Evolutionary conservation across 1,284 basidiomycete genomes (phyloP).

Genomic region (Cystobasidiaceae sp.): DNA sequence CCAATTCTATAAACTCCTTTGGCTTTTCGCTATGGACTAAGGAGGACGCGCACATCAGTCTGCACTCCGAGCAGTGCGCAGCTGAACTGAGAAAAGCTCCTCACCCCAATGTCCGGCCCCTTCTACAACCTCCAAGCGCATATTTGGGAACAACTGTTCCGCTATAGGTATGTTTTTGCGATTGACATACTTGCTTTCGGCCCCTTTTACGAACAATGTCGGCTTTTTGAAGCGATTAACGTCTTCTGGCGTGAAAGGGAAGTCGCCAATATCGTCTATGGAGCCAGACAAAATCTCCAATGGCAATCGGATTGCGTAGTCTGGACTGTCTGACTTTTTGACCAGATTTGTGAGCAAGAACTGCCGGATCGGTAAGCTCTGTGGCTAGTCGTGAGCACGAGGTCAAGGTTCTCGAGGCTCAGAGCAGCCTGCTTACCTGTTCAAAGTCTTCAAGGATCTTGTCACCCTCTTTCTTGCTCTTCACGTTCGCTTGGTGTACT

Average conservation of each 20-base stretch:
- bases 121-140: constrained; percentile 46
- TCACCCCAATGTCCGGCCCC: constrained; percentile 50
- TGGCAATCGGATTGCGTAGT: constrained; percentile 64
- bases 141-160: constrained; percentile 63
- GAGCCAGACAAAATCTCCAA: constrained; percentile 60
- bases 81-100: constrained; percentile 31
- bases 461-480: constrained; percentile 61
- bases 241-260: constrained; percentile 57
- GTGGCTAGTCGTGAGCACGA: neutral
- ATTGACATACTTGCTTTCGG: constrained; percentile 73
- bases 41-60: too few relatives aligned
- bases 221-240: constrained; percentile 56
- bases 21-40: constrained; percentile 46
- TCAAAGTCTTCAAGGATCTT: constrained; percentile 61
- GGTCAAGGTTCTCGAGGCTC: neutral
- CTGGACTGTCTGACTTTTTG: constrained; percentile 43
- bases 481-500: constrained; percentile 57
- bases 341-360: constrained; percentile 79
- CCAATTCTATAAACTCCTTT: constrained; percentile 45
- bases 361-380: constrained; percentile 65
- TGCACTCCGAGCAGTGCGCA: too few relatives aligned
- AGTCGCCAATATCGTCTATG: constrained; percentile 64
- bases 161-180: constrained; percentile 57
- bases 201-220: constrained; percentile 72
- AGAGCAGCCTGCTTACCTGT: constrained; percentile 49